These are phyloP conservation scores for Xylariomycetidae sp. DNA, from an alignment of 2,329 filamentous ascomycete species.

Conservation along the genomic window DNA sequence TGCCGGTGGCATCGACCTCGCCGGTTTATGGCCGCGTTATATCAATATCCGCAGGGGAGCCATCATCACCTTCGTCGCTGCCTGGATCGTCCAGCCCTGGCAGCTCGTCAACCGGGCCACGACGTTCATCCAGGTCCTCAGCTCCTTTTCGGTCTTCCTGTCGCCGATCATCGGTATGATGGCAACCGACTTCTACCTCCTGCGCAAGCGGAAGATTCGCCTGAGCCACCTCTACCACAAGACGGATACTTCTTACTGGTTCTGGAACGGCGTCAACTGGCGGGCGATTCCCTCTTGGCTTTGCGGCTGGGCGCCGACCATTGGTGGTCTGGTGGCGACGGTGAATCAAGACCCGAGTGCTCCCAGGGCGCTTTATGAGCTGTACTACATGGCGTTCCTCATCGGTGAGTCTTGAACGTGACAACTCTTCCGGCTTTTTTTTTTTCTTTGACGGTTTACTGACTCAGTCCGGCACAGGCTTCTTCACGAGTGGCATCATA, in stretches of 20 bases:
- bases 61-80: conserved; percentile 24
- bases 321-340: conserved; percentile 35
- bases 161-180: conserved; percentile 33
- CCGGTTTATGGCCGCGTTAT: conserved; percentile 24
- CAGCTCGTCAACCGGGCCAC: conserved; percentile 24
- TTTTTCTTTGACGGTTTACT: conserved; percentile 1
- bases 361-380: conserved; percentile 32
- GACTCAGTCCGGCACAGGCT: conserved; percentile 23
- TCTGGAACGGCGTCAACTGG: conserved; percentile 38
- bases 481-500: conserved; percentile 29
- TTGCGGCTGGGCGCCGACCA: conserved; percentile 37
- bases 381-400: conserved; percentile 44
- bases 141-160: conserved; percentile 36
- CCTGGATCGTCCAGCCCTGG: conserved; percentile 28
- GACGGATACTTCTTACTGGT: conserved; percentile 35
- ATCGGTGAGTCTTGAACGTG: conserved; percentile 30
- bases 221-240: conserved; percentile 30
- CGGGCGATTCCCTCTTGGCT: conserved; percentile 37
- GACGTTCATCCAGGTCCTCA: conserved; percentile 27
- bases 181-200: conserved; percentile 30
- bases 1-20: conserved; percentile 26
- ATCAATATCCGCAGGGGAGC: conserved; percentile 26
- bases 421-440: conserved; percentile 2
- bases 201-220: conserved; percentile 29
- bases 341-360: conserved; percentile 20